phyloP scores from a whole-genome alignment of 2,329 filamentous ascomycete species.

The Sclerotinia glacialis region DNA sequence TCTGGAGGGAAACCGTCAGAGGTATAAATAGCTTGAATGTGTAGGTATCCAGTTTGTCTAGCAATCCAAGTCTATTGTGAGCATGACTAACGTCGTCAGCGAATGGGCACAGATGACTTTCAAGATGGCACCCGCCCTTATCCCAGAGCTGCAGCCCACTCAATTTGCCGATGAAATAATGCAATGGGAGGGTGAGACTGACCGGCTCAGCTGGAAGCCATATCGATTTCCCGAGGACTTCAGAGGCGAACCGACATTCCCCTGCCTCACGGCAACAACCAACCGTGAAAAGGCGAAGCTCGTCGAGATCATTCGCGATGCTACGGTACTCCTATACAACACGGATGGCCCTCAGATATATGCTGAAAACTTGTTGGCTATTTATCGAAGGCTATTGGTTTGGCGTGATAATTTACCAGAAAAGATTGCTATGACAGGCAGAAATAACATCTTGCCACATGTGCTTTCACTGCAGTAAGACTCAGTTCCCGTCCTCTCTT shows the following conservation, averaged over 20 bases:
- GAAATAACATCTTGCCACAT: constrained; percentile 35
- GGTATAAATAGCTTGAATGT: constrained; percentile 39
- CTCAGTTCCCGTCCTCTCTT: background rate
- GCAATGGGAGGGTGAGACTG: constrained; percentile 21
- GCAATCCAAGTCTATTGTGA: background rate
- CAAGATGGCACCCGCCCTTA: constrained; percentile 29
- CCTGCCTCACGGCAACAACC: constrained; percentile 35
- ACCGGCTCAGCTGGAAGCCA: constrained; percentile 32
- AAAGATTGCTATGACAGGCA: constrained; percentile 30
- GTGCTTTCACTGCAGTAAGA: constrained; percentile 39
- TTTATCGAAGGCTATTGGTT: constrained; percentile 34
- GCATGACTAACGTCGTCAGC: constrained; percentile 34
- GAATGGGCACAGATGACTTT: constrained; percentile 41
- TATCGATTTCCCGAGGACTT: constrained; percentile 31
- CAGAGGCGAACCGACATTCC: constrained; percentile 27
- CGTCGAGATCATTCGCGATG: constrained; percentile 34
- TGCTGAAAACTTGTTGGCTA: constrained; percentile 31
- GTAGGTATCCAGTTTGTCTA: constrained; percentile 32
- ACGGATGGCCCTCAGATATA: constrained; percentile 25
- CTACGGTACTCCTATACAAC: constrained; percentile 33
- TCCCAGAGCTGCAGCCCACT: constrained; percentile 6
- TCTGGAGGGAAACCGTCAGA: constrained; percentile 37
- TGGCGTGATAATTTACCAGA: constrained; percentile 37
- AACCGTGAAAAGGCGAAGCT: constrained; percentile 38
- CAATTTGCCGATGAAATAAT: constrained; percentile 24